phyloP scores from a whole-genome alignment of 192 early-diverging fungal species.

The Rhizophagus sp. region DNA sequence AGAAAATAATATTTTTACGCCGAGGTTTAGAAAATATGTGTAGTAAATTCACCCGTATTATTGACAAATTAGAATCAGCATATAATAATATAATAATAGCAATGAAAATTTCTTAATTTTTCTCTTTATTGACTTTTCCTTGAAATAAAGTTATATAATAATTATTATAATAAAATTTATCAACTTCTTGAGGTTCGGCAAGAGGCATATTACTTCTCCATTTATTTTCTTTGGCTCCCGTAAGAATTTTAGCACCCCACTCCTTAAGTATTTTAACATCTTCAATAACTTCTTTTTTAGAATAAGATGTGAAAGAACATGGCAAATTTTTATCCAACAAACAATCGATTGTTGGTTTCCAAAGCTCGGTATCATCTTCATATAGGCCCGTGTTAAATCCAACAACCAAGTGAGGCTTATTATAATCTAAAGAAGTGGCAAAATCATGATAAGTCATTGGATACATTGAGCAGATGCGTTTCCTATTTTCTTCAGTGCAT shows the following conservation, averaged over 20 bases:
- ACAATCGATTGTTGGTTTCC: conserved; percentile 19
- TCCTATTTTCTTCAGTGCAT: conserved; percentile 19
- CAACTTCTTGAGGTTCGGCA: conserved; percentile 3
- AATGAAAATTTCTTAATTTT: neutral
- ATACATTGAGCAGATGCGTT: conserved; percentile 3
- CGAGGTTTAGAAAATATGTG: too few species aligned
- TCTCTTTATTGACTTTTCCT: neutral
- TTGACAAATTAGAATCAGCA: too few species aligned
- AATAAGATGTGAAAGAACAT: conserved; percentile 28
- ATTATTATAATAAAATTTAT: conserved; percentile 27
- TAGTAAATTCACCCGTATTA: too few species aligned
- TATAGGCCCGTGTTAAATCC: conserved; percentile 23
- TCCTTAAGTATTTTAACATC: conserved; percentile 12
- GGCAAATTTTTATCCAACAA: conserved; percentile 24
- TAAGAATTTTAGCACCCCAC: conserved; percentile 19
- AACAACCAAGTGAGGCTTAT: conserved; percentile 11
- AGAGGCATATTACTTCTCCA: conserved; percentile 25
- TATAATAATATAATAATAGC: too few species aligned
- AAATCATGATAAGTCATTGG: conserved; percentile 22
- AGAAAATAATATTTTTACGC: too few species aligned
- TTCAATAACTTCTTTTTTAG: conserved; percentile 18
- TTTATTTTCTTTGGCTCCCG: conserved; percentile 25
- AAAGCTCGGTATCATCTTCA: conserved; percentile 22
- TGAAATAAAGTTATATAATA: conserved; percentile 23
- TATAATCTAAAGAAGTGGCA: conserved; percentile 3